Evolutionary conservation across 108 stramenopile species (phyloP).

Genomic region (Stephanodiscus triporus): DNA sequence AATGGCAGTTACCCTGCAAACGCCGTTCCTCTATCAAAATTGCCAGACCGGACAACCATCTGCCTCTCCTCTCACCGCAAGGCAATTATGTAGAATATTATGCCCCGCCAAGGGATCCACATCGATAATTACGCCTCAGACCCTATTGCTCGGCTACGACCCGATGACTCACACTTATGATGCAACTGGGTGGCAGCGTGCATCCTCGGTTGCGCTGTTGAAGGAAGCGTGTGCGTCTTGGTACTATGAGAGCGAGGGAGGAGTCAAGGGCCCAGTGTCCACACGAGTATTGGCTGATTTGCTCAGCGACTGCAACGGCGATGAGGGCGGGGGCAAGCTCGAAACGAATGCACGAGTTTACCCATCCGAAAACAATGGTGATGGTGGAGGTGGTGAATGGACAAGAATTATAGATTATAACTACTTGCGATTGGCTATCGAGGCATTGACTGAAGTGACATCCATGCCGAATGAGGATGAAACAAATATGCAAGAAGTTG

Average conservation of each 20-base stretch:
- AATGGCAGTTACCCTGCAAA: conserved; percentile 24
- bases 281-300: conserved; percentile 52
- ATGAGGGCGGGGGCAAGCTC: neutral
- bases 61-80: conserved; percentile 46
- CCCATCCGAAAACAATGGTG: conserved; percentile 17
- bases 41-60: conserved; percentile 61
- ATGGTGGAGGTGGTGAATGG: conserved; percentile 59
- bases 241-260: conserved; percentile 57
- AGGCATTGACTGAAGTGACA: conserved; percentile 53
- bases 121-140: conserved; percentile 47
- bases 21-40: conserved; percentile 68
- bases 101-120: conserved; percentile 41
- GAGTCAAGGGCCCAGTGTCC: conserved; percentile 54
- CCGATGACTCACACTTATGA: conserved; percentile 39
- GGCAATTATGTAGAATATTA: conserved; percentile 68
- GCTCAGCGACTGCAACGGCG: neutral
- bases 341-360: conserved; percentile 18
- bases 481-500: neutral
- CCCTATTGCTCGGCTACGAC: conserved; percentile 24
- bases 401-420: conserved; percentile 44
- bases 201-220: conserved; percentile 48
- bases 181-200: conserved; percentile 56
- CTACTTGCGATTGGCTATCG: conserved; percentile 53
- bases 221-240: conserved; percentile 59
- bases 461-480: conserved; percentile 15